Evolutionary conservation across 78 protist genomes (phyloP).

Genomic region (Monocercomonoides exilis): DNA sequence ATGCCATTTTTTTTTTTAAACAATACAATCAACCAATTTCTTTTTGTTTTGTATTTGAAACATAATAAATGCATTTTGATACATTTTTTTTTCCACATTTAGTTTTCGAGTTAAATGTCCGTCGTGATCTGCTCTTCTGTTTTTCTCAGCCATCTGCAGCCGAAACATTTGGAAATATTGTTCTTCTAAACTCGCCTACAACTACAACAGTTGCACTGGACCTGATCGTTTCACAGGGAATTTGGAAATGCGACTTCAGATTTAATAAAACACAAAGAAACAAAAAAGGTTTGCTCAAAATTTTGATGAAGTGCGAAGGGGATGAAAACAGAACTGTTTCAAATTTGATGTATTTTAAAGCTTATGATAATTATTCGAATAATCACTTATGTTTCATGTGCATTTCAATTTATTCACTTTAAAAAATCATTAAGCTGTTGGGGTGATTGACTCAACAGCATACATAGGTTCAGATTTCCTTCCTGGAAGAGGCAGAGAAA

Average conservation of each 20-base stretch:
- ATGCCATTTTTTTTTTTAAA: too few relatives aligned
- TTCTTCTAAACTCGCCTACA: neutral
- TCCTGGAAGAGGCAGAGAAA: neutral
- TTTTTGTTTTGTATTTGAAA: too few relatives aligned
- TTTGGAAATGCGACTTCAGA: neutral
- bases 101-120: neutral
- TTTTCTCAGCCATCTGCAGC: too few relatives aligned
- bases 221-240: neutral
- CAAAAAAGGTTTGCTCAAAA: too few relatives aligned
- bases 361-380: too few relatives aligned
- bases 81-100: neutral
- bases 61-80: too few relatives aligned
- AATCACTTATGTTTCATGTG: neutral
- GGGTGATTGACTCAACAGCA: neutral
- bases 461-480: neutral
- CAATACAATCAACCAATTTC: too few relatives aligned
- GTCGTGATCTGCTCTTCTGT: neutral
- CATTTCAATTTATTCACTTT: too few relatives aligned
- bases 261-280: too few relatives aligned
- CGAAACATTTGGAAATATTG: neutral
- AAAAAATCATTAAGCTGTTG: neutral
- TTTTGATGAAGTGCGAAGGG: too few relatives aligned
- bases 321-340: neutral
- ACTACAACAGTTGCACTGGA: neutral
- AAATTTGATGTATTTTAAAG: neutral